Conservation (phyloP, 345 rosid species). For the Combretum micranthum region DNA sequence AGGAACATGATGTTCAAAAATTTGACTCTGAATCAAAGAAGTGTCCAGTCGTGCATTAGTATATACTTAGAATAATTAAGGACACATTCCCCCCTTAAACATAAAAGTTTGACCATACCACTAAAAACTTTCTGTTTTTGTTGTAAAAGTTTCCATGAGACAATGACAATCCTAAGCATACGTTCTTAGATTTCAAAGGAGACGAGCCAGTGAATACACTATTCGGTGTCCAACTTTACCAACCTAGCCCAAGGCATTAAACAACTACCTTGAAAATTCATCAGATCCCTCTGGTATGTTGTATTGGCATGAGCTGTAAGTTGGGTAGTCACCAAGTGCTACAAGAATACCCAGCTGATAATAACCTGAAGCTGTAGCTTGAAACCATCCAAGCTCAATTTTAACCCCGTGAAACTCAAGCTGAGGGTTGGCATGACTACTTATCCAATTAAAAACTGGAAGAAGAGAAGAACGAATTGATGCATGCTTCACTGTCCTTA, state of each 20-base stretch:
- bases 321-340: slow-evolving; percentile 51
- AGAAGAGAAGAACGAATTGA: slow-evolving; percentile 68
- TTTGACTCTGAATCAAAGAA: too few species aligned
- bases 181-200: too few species aligned
- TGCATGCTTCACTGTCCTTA: slow-evolving; percentile 91
- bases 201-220: too few species aligned
- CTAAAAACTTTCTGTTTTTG: too few species aligned
- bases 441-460: slow-evolving; percentile 81
- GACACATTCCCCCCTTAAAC: neutral
- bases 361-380: slow-evolving; percentile 96
- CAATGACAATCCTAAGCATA: too few species aligned
- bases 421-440: slow-evolving; percentile 86
- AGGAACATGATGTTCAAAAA: too few species aligned
- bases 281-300: slow-evolving; percentile 34
- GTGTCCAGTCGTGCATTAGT: too few species aligned
- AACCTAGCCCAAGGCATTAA: neutral
- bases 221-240: too few species aligned
- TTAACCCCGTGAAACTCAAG: slow-evolving; percentile 86
- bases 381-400: slow-evolving; percentile 95
- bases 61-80: too few species aligned
- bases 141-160: too few species aligned
- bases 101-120: neutral
- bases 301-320: slow-evolving; percentile 30
- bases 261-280: slow-evolving; percentile 52
- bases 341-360: slow-evolving; percentile 93